Evolutionary conservation across 2,329 filamentous ascomycete genomes (phyloP), one percentile per base, ranked within the genome.

Genomic region (Arthrobotrys megalospora): DNA sequence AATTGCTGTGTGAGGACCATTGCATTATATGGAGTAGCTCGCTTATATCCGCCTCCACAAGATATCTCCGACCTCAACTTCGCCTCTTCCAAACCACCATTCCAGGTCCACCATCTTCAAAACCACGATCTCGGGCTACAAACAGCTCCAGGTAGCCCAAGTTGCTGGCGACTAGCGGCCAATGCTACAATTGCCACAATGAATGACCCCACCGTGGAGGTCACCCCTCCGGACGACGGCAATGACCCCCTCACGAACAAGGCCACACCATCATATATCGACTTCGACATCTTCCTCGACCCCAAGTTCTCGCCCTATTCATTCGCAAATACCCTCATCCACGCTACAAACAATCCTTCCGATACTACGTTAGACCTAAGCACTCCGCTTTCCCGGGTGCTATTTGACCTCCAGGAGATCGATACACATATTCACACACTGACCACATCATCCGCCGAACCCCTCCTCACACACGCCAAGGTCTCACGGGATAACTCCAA

Each of bases 331-430:
- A 89, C 90, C 28, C 90, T 99, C 76, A 92, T 98, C 60, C 90
- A 94, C 72, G 88, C 91, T 45, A 98, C 95, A 69, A 98, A 98
- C 87, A 97, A 97, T 85, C 88, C 93, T 75, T 93, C 91, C 81
- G 96, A 98, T 85, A 91, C 91, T 1, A 92, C 93, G 6, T 89
- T 98, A 82, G 96, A 99, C 84, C 91, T 99, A 72, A 95, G 94
- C 5, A 98, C 96, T 14, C 95, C 96, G 1, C 88, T 99, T 58
- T 97, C 94, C 4, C 90, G 93, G 68, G 94, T 97, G 4, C 90
- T 98, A 6, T 99, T 99, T 85, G 96, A 99, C 85, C 91, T 96
- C 2, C 96, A 98, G 83, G 96, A 98, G 85, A 92, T 99, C 80
- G 95, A 98, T 85, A 97, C 94, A 0, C 94, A 97, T 83, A 97